A percentile compares a stretch with the other conserved stretches of the same genome.
These are phyloP conservation scores for Saccharomyces hybrid DNA, from an alignment of 1,139 yeast genomes.

Conservation along the genomic window DNA sequence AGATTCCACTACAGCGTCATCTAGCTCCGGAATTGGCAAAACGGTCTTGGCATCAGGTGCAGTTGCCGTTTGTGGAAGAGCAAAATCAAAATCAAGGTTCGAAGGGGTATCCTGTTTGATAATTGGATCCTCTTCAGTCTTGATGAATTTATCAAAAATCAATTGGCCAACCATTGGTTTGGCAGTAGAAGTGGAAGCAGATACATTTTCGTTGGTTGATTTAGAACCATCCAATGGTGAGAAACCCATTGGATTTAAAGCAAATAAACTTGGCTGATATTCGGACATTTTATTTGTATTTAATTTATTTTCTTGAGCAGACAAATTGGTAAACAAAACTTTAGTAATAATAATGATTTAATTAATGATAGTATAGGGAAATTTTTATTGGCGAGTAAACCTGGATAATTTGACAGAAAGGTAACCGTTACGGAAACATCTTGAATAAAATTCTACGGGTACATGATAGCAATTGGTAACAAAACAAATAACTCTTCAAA, in stretches of 20 bases:
- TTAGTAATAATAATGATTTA: constrained; percentile 1
- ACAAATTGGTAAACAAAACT: constrained; percentile 3
- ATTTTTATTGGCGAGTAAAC: constrained; percentile 5
- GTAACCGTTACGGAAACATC: constrained; percentile 13
- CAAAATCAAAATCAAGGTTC: not conserved
- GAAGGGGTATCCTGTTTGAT: constrained; percentile 1
- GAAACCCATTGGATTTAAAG: constrained; percentile 5
- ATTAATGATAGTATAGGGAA: not conserved
- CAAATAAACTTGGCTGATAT: constrained; percentile 11
- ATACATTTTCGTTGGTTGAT: constrained; percentile 2
- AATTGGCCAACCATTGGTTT: constrained; percentile 37
- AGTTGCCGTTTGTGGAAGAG: constrained; percentile 2
- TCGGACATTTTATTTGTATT: constrained; percentile 11
- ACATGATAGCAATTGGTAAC: constrained; percentile 3
- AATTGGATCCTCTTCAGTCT: constrained; percentile 15
- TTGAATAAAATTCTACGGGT: constrained; percentile 1
- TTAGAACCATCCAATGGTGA: constrained; percentile 6
- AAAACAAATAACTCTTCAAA: constrained; percentile 2
- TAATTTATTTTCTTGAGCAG: constrained; percentile 1
- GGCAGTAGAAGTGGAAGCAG: constrained; percentile 9
- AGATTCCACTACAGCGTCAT: constrained; percentile 53
- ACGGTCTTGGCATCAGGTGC: not conserved
- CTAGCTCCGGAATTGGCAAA: constrained; percentile 34
- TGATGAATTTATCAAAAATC: constrained; percentile 35
- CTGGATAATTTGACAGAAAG: constrained; percentile 6